phyloP scores from a whole-genome alignment of 345 rosid species.

The Durio zibethinus region DNA sequence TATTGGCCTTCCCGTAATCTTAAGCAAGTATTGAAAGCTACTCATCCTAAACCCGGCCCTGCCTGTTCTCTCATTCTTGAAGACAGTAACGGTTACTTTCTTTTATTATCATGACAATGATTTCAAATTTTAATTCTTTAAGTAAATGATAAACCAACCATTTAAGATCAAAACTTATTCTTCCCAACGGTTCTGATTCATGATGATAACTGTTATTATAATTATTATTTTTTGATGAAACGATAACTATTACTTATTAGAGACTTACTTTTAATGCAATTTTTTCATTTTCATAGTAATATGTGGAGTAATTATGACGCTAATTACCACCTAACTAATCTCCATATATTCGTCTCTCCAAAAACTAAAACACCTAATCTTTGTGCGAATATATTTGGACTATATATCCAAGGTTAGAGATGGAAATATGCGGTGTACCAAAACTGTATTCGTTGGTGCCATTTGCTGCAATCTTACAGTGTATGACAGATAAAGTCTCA shows the following conservation, averaged over 20 bases:
- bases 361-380: background rate
- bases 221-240: background rate
- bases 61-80: constrained; percentile 37
- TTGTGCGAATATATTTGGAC: background rate
- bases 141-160: constrained; percentile 22
- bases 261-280: background rate
- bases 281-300: background rate
- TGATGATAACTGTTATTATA: background rate
- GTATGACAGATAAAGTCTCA: constrained; percentile 4
- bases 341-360: background rate
- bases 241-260: background rate
- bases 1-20: constrained; percentile 45
- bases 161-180: background rate
- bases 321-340: constrained; percentile 16
- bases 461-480: constrained; percentile 5
- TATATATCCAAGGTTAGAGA: background rate
- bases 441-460: constrained; percentile 17
- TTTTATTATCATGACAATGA: constrained; percentile 10
- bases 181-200: constrained; percentile 18
- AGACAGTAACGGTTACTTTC: constrained; percentile 32
- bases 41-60: constrained; percentile 47
- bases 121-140: constrained; percentile 24
- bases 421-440: background rate
- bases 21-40: constrained; percentile 53
- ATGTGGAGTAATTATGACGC: background rate